Percentiles rank a stretch among this genome's conserved stretches.
These are phyloP conservation scores for Neofusicoccum kwambonambiense DNA, from an alignment of 2,329 filamentous ascomycete species.

Conservation along the genomic window DNA sequence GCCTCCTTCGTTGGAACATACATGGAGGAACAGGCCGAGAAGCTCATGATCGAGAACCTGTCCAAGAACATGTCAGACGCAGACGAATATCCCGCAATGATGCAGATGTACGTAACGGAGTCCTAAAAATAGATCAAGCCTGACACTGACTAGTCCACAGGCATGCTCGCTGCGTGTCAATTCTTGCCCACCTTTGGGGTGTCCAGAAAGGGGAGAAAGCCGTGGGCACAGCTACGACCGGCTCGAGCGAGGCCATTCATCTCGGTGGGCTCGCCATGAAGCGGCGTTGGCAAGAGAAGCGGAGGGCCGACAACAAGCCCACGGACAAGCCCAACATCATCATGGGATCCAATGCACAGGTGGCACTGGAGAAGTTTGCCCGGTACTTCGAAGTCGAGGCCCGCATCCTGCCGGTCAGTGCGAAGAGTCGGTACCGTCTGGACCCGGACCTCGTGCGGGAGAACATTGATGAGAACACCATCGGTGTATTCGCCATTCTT, in stretches of 20 bases:
- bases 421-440: slow-evolving; percentile 60
- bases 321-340: slow-evolving; percentile 67
- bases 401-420: slow-evolving; percentile 61
- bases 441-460: slow-evolving; percentile 64
- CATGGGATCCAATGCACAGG: slow-evolving; percentile 73
- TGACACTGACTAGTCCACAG: slow-evolving; percentile 37
- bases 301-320: slow-evolving; percentile 61
- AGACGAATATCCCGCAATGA: slow-evolving; percentile 46
- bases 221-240: slow-evolving; percentile 68
- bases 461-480: slow-evolving; percentile 73
- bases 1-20: slow-evolving; percentile 70
- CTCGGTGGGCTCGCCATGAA: slow-evolving; percentile 73
- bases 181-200: slow-evolving; percentile 66
- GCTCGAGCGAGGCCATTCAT: slow-evolving; percentile 70
- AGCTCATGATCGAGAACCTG: slow-evolving; percentile 66
- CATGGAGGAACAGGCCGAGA: slow-evolving; percentile 65
- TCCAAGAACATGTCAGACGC: slow-evolving; percentile 72
- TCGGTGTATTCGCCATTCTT: slow-evolving; percentile 71
- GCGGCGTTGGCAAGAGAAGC: slow-evolving; percentile 67
- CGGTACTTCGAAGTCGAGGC: slow-evolving; percentile 73
- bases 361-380: slow-evolving; percentile 71
- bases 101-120: slow-evolving; percentile 25
- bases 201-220: slow-evolving; percentile 61
- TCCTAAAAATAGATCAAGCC: slow-evolving; percentile 49
- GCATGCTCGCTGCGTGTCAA: slow-evolving; percentile 67